Evolutionary conservation across 2,329 filamentous ascomycete genomes (phyloP).

Genomic region (Atkinsonella texensis): DNA sequence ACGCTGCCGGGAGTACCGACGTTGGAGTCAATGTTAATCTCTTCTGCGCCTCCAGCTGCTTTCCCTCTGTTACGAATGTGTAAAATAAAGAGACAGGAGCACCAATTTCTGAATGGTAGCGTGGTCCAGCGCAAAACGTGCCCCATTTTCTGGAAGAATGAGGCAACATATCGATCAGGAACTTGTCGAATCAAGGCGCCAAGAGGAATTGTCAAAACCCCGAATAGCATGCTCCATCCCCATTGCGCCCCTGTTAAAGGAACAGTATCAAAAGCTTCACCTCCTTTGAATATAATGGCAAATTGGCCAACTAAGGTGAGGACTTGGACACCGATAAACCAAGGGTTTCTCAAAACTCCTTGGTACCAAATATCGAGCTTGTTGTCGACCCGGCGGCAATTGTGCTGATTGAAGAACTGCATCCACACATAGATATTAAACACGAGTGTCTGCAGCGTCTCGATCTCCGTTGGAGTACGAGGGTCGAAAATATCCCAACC

Average conservation of each 20-base stretch:
- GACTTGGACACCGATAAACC: conserved; percentile 58
- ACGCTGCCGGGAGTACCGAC: neutral
- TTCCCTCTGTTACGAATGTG: conserved; percentile 12
- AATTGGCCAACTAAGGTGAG: conserved; percentile 59
- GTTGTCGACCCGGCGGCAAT: conserved; percentile 69
- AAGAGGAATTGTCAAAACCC: conserved; percentile 54
- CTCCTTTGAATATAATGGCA: conserved; percentile 61
- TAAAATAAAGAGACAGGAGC: conserved; percentile 12
- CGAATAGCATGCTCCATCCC: conserved; percentile 58
- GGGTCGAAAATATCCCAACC: conserved; percentile 45
- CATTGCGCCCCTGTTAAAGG: conserved; percentile 53
- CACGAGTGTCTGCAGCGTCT: conserved; percentile 49
- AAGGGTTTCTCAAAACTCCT: conserved; percentile 60
- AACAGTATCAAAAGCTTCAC: conserved; percentile 51
- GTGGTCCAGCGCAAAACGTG: conserved; percentile 9
- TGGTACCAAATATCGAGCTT: conserved; percentile 70
- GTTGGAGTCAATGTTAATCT: conserved; percentile 14
- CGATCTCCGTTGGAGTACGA: conserved; percentile 21
- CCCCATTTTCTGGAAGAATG: conserved; percentile 16
- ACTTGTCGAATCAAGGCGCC: conserved; percentile 30
- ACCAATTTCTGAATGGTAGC: conserved; percentile 12
- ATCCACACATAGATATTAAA: conserved; percentile 87
- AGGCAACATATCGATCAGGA: conserved; percentile 22
- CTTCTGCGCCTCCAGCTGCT: conserved; percentile 11
- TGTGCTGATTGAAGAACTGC: conserved; percentile 80